A percentile compares a stretch with the other conserved stretches of the same genome.
Evolutionary conservation across 2,329 filamentous ascomycete species (phyloP).

Genomic region (Berkeleyomyces basicola): DNA sequence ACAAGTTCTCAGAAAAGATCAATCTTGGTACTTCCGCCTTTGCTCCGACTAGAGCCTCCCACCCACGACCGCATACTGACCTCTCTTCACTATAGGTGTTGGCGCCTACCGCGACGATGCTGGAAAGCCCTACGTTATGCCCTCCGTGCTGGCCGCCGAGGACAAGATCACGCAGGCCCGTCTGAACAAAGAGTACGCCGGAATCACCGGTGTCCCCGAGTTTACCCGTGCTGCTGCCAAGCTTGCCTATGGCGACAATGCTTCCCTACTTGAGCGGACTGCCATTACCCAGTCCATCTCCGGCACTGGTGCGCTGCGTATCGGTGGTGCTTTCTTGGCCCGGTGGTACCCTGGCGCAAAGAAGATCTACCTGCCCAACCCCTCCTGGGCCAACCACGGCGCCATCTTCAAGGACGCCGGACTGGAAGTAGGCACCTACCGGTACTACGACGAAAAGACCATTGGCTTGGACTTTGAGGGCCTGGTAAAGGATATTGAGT

Average conservation of each 20-base stretch:
- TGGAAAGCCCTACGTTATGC: slow-evolving; percentile 95
- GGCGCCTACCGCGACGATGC: slow-evolving; percentile 96
- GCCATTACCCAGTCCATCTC: slow-evolving; percentile 97
- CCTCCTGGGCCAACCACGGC: slow-evolving; percentile 96
- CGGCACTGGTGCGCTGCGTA: slow-evolving; percentile 86
- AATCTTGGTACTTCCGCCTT: slow-evolving; percentile 52
- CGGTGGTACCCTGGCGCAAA: slow-evolving; percentile 84
- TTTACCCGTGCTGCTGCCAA: slow-evolving; percentile 86
- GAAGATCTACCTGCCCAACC: slow-evolving; percentile 90
- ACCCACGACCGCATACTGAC: slow-evolving; percentile 10
- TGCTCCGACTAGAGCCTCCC: neutral
- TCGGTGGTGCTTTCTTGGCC: slow-evolving; percentile 83
- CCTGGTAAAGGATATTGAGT: slow-evolving; percentile 78
- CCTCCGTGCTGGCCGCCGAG: slow-evolving; percentile 80
- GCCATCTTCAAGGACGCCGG: slow-evolving; percentile 91
- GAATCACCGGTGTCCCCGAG: slow-evolving; percentile 86
- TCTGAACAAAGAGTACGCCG: slow-evolving; percentile 94
- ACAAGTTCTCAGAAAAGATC: slow-evolving; percentile 87
- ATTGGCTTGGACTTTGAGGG: slow-evolving; percentile 96
- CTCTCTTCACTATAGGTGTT: slow-evolving; percentile 42
- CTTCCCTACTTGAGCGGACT: slow-evolving; percentile 57
- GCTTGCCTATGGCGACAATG: slow-evolving; percentile 78
- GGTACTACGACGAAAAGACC: slow-evolving; percentile 98
- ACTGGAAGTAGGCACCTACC: slow-evolving; percentile 83
- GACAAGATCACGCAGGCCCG: slow-evolving; percentile 61